Evolutionary conservation across 805 yeast species (phyloP).

Genomic region (Starmerella stellata): DNA sequence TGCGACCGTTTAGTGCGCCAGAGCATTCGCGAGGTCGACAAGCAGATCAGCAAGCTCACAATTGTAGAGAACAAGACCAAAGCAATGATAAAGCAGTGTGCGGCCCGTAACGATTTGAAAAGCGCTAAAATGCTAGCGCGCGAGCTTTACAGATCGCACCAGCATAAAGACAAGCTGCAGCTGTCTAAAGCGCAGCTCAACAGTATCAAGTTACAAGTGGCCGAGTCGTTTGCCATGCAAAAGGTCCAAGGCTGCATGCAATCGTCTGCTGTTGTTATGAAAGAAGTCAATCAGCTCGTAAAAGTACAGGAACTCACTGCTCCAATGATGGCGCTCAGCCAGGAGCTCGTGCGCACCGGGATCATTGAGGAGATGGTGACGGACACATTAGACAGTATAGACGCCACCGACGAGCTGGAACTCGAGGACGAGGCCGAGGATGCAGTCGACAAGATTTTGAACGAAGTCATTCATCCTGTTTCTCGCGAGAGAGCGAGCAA

Average conservation of each 20-base stretch:
- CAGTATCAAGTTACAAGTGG: conserved; percentile 71
- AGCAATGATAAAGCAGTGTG: conserved; percentile 51
- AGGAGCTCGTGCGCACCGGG: conserved; percentile 50
- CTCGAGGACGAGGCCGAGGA: conserved; percentile 23
- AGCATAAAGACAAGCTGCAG: conserved; percentile 55
- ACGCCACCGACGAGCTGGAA: conserved; percentile 41
- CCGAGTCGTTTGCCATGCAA: conserved; percentile 76
- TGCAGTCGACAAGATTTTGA: conserved; percentile 24
- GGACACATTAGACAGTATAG: conserved; percentile 59
- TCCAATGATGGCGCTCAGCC: conserved; percentile 71
- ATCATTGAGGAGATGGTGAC: conserved; percentile 89
- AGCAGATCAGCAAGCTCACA: conserved; percentile 46
- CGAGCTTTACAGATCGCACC: conserved; percentile 56
- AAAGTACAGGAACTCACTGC: conserved; percentile 60
- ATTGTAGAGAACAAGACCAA: conserved; percentile 59
- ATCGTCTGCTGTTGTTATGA: conserved; percentile 64
- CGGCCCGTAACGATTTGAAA: conserved; percentile 56
- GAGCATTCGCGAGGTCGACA: conserved; percentile 69
- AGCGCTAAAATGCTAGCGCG: conserved; percentile 64
- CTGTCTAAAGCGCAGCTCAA: conserved; percentile 72
- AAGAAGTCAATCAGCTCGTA: conserved; percentile 65
- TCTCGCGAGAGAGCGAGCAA: conserved; percentile 1
- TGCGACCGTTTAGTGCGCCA: conserved; percentile 66
- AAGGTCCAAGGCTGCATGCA: conserved; percentile 69
- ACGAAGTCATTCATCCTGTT: conserved; percentile 26